Base-by-base conservation (phyloP, 345 rosid genomes). In the Hypericum perforatum region DNA sequence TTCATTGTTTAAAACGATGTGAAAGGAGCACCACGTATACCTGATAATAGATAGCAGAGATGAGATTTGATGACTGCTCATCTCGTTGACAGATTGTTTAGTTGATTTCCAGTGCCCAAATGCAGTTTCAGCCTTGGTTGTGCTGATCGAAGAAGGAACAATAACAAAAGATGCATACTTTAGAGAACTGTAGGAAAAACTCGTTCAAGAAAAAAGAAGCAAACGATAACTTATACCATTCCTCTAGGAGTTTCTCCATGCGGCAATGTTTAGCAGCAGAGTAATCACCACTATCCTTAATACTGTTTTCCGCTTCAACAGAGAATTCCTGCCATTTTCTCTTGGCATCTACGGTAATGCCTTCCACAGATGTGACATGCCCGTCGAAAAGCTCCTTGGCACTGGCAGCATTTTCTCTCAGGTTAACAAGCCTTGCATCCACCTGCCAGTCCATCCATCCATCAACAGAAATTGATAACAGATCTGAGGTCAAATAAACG, bases 191-290 rank as follows among this genome's bases (percentile, higher is more conserved):
- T 1, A 40, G 41, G 49, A 8, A 36, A 14, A 43, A 50, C 7
- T 9, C 6, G 16, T 37, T 8, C 50, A 39, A 16, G 37, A 46
- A 9, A 45, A 16, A 46, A 42, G 16, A 8, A 9, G n/a, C 15
- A 37, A 16, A 61, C 36, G 29, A 6, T 11, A 8, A 11, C 60
- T 44, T 75, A 67, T 70, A 94, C 99, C 95, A 77, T 66, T 89
- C 75, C 70, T 86, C 87, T 58, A 86, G 60, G 58, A 94, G 80
- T 52, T 63, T 61, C 70, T 89, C 97, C 84, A 94, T 84, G 43
- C 91, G 86, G 71, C 95, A 86, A 72, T 94, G 99, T 70, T 94
- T 94, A 53, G 85, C 91, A 59, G 94, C 88, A 45, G 85, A 74
- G 69, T 74, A 75, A 71, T 78, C 85, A 22, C 86, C 78, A 69